A percentile compares a stretch with the other conserved stretches of the same genome.
phyloP scores from a whole-genome alignment of 2,329 filamentous ascomycete species.

The Westerdykella aurantiaca region DNA sequence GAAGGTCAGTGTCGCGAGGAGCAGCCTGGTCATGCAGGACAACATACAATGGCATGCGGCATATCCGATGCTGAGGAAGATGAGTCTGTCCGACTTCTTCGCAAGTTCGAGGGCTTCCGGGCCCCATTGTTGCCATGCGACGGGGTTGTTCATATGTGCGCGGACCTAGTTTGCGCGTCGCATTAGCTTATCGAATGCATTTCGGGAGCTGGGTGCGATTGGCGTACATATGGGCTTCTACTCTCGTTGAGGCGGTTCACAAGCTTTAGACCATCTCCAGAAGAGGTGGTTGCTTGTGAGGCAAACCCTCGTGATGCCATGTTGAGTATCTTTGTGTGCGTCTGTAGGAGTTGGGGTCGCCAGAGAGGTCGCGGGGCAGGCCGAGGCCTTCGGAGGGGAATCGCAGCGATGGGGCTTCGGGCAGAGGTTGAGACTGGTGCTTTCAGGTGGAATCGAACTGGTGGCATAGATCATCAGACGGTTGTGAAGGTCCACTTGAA shows the following conservation, averaged over 20 bases:
- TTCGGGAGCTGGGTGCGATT: background rate
- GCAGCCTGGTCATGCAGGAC: background rate
- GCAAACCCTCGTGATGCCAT: conserved; percentile 25
- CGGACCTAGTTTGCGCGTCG: conserved; percentile 50
- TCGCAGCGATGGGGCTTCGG: conserved; percentile 7
- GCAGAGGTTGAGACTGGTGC: conserved; percentile 18
- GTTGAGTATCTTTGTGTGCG: conserved; percentile 21
- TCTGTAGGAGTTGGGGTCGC: conserved; percentile 18
- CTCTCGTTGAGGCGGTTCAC: conserved; percentile 56
- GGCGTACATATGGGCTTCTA: conserved; percentile 60
- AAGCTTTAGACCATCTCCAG: conserved; percentile 35
- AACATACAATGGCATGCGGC: conserved; percentile 81
- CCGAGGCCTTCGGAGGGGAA: conserved; percentile 4
- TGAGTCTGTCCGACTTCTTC: conserved; percentile 73
- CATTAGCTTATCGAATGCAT: conserved; percentile 8
- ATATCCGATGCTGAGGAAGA: conserved; percentile 94
- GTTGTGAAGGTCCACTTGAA: no score
- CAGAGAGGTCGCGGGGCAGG: conserved; percentile 10
- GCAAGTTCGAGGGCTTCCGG: conserved; percentile 71
- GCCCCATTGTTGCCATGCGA: conserved; percentile 88
- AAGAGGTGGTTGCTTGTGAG: conserved; percentile 8
- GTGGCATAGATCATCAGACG: conserved; percentile 19
- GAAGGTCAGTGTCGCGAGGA: conserved; percentile 3
- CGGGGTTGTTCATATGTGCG: conserved; percentile 71
- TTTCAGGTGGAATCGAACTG: conserved; percentile 23